phyloP scores from a whole-genome alignment of 2,329 filamentous ascomycete genomes.

The Ploettnerulaceae sp. region DNA sequence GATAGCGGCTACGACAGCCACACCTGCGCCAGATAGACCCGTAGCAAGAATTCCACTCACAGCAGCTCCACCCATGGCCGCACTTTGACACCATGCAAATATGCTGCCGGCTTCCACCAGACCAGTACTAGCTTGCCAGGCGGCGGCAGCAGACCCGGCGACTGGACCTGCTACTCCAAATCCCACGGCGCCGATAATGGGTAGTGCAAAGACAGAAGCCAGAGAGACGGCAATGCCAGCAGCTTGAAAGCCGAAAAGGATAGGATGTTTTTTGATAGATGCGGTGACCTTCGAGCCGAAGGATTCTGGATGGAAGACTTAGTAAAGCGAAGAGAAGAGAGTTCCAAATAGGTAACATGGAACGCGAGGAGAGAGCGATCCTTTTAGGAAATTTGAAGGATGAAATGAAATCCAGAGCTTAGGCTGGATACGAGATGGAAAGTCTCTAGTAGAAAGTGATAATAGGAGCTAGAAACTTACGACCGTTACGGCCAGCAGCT shows the following conservation, averaged over 20 bases:
- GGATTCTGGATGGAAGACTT: slow-evolving; percentile 2
- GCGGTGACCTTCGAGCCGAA: slow-evolving; percentile 4
- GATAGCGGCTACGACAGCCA: slow-evolving; percentile 15
- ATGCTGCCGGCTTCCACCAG: slow-evolving; percentile 29
- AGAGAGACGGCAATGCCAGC: slow-evolving; percentile 8
- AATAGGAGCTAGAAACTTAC: too few species aligned
- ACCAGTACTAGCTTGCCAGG: slow-evolving; percentile 28
- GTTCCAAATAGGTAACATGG: too few species aligned
- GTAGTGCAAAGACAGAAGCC: slow-evolving; percentile 14
- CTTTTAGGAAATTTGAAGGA: too few species aligned
- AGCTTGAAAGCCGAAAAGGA: slow-evolving; percentile 14
- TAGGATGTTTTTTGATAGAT: slow-evolving; percentile 14
- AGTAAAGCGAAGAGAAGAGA: too few species aligned
- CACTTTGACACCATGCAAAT: slow-evolving; percentile 33
- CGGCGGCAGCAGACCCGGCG: slow-evolving; percentile 25
- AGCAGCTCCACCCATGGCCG: slow-evolving; percentile 28
- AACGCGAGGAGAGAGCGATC: too few species aligned
- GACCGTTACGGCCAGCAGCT: slow-evolving; percentile 6
- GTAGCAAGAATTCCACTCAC: slow-evolving; percentile 21
- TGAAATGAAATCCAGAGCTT: too few species aligned
- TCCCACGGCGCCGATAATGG: slow-evolving; percentile 24
- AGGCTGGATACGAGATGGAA: too few species aligned
- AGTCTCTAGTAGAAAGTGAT: too few species aligned
- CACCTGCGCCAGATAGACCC: slow-evolving; percentile 15
- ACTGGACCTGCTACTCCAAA: slow-evolving; percentile 25